phyloP scores from a whole-genome alignment of 75 land plant genomes.

The Larix kaempferi region DNA sequence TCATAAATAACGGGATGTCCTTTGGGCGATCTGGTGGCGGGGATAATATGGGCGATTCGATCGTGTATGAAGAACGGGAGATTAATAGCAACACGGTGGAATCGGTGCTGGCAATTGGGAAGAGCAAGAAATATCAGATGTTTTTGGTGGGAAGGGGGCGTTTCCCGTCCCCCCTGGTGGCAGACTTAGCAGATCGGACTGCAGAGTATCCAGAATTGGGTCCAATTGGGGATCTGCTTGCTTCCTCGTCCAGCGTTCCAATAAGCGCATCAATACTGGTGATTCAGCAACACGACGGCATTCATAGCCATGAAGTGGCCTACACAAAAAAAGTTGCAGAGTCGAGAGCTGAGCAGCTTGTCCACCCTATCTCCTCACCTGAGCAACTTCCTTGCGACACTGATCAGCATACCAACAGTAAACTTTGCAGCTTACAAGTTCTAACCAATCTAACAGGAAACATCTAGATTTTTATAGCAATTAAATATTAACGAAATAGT shows the following conservation, averaged over 20 bases:
- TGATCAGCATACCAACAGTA: too few species aligned
- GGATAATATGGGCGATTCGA: not conserved
- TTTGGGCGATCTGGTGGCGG: not conserved
- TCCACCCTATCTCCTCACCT: too few species aligned
- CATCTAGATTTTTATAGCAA: too few species aligned
- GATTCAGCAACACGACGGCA: slow-evolving; percentile 42
- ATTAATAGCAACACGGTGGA: slow-evolving; percentile 19
- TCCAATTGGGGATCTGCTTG: slow-evolving; percentile 54
- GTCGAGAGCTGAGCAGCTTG: too few species aligned
- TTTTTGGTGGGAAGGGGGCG: slow-evolving; percentile 59
- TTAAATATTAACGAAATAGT: too few species aligned
- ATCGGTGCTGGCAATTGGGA: slow-evolving; percentile 16
- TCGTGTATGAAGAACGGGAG: slow-evolving; percentile 35
- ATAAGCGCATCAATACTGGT: slow-evolving; percentile 46
- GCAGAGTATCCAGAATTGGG: slow-evolving; percentile 62
- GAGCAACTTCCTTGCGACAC: too few species aligned
- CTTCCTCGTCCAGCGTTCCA: slow-evolving; percentile 38
- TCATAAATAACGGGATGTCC: slow-evolving; percentile 6
- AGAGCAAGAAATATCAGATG: slow-evolving; percentile 27
- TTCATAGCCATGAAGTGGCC: too few species aligned
- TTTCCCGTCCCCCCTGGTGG: slow-evolving; percentile 7
- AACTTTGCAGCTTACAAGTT: too few species aligned
- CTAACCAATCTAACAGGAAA: too few species aligned
- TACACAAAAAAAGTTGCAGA: too few species aligned
- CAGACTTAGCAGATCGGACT: not conserved